A percentile compares a stretch with the other conserved stretches of the same genome.
These are phyloP conservation scores for Cicer arietinum DNA, from an alignment of 306 rosid species.

Conservation along the genomic window DNA sequence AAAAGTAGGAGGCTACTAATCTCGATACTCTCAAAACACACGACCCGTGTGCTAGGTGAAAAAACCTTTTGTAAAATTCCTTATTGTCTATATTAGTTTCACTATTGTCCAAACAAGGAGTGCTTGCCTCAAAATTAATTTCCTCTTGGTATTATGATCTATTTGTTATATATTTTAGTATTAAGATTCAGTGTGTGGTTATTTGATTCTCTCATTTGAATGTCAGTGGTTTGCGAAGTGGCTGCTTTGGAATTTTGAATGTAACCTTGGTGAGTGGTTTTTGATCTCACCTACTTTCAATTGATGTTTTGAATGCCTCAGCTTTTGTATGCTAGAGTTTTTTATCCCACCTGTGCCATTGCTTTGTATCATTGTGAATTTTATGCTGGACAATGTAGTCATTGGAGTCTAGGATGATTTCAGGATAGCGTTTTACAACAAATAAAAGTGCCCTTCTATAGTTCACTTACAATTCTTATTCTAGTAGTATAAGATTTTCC, in stretches of 20 bases:
- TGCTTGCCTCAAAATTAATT: constrained; percentile 21
- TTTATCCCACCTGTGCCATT: constrained; percentile 16
- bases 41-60: constrained; percentile 3
- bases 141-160: background rate
- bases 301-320: background rate
- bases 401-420: constrained; percentile 15
- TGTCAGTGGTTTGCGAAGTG: constrained; percentile 79
- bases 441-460: background rate
- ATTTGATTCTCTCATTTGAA: constrained; percentile 48
- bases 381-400: background rate
- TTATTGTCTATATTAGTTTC: background rate
- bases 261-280: constrained; percentile 64
- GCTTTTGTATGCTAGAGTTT: constrained; percentile 20
- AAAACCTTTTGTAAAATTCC: constrained; percentile 17
- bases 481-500: background rate
- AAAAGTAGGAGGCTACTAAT: constrained; percentile 7
- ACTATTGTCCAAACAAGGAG: background rate
- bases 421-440: constrained; percentile 22
- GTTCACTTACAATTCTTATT: background rate
- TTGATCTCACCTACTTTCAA: constrained; percentile 26
- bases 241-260: constrained; percentile 75
- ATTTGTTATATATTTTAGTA: constrained; percentile 16
- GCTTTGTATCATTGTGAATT: constrained; percentile 25
- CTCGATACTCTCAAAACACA: background rate
- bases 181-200: constrained; percentile 20